Base-by-base conservation (phyloP, 805 yeast species). In the Brettanomyces naardenensis region DNA sequence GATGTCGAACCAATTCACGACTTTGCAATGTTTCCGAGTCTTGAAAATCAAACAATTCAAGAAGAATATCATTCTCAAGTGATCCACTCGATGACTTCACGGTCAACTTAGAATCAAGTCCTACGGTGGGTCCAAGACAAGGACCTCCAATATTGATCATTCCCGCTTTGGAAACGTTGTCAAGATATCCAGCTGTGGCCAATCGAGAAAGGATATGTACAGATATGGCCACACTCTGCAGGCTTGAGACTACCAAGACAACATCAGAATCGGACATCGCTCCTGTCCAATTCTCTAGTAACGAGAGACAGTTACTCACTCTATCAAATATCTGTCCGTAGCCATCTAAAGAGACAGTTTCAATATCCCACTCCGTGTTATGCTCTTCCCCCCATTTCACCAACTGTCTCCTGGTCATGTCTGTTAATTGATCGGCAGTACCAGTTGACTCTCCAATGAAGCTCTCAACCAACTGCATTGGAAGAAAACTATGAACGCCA, bases 401-500 rank as follows among this genome's bases (percentile, higher is more conserved):
- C 1, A 92, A 69, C 0, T 85, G 78, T 38, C 67, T 68, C 30
- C 83, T 89, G 0, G 95, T 95, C 48, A 83, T 90, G 39, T 73
- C 73, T 21, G 88, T 84, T 60, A 92, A 85, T 49, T 78, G 75
- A 19, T 75, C 64, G 0, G 97, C 86, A 0, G 95, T 84, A 0
- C 96, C 97, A 6, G 95, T 89, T 2, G 96, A 92, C 42, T 89
- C 87, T 1, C 97, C 97, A 34, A 90, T 75, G 6, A 90, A 56
- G 1, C 90, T 83, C 39, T 95, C 66, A 4, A 89, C 70, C 69
- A 87, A 78, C 43, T 75, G 76, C 2, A 88, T 80, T 0, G 98
- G 98, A 57, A 89, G 85, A 56, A 88, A 90, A 0, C 97, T 97
- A 61, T 90, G 98, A 2, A 92, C 84, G 1, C 96, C 96, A 36